Evolutionary conservation across 1,284 basidiomycete species (phyloP), one percentile per base, ranked within the genome.

Genomic region (Sutorius eximius): DNA sequence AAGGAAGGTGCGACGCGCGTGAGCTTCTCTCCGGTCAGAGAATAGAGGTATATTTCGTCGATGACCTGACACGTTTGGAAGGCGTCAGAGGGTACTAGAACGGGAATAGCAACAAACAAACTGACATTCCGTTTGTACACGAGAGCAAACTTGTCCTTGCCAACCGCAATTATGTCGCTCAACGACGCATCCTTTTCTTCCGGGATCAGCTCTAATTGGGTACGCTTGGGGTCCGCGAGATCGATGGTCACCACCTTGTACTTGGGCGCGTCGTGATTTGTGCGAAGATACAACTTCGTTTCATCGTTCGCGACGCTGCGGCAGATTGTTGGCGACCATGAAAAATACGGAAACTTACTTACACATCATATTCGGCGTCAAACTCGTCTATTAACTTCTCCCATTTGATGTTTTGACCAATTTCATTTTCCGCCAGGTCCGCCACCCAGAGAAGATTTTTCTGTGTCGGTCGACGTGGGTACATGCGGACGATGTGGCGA

Each of bases 31-130:
- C 92, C 92, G 0, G 73, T 70, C 51, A 86, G 77, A 41, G 82
- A 77, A 71, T 89, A 86, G 51, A 94, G 70, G 70, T 91, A 91
- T 37, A 94, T 76, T 70, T 93, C 89, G 66, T 93, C 89, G 61
- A 88, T 89, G 64, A 92, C 87, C 86, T 89, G 61, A 45, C 32
- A 47, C 9, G 22, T 56, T 54, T 27, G 32, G 18, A 27, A 36
- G 37, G 33, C 45, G 48, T 70, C 38, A 70, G 60, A 10, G 41
- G 41, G 49, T 41, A 24, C 13, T 10, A 12, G 10, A 36, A 44
- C 20, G 16, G 3, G 4, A 3, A 46, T 10, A 5, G 29, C 15
- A 55, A 43, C 24, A 40, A 59, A 43, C 33, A 45, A 27, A 63
- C 74, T 59, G 61, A 91, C 91, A 62, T 94, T 88, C 55, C 85